Conservation (phyloP, 176 grass and related monocot genomes). For the Paspalum vaginatum region DNA sequence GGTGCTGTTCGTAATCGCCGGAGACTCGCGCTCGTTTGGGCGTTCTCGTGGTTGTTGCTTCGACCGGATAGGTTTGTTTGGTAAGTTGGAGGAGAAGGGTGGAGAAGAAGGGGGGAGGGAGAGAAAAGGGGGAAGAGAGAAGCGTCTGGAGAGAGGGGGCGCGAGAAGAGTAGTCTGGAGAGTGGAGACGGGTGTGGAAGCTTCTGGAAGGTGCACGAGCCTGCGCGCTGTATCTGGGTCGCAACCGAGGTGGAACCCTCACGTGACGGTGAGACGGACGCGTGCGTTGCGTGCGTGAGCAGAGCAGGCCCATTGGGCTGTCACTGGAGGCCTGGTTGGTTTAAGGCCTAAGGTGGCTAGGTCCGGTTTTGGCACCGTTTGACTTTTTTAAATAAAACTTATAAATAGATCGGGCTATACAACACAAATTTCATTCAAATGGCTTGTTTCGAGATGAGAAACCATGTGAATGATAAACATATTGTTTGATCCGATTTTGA, state of each 20-base stretch:
- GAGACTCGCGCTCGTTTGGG: not conserved
- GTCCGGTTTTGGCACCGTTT: too few relatives aligned
- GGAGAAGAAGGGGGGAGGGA: not conserved
- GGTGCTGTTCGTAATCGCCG: not conserved
- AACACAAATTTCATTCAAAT: too few relatives aligned
- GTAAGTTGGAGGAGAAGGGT: not conserved
- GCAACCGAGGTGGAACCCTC: not conserved
- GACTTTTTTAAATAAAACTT: too few relatives aligned
- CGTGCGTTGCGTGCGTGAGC: not conserved
- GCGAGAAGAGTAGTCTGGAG: not conserved
- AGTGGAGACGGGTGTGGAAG: conserved; percentile 58
- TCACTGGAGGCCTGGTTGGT: not conserved
- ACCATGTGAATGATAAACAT: too few relatives aligned
- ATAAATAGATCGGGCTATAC: too few relatives aligned
- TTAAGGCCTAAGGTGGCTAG: too few relatives aligned
- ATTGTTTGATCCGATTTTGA: too few relatives aligned
- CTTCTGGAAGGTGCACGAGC: conserved; percentile 63
- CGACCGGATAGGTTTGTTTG: not conserved
- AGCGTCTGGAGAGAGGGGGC: conserved; percentile 57
- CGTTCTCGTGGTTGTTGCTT: not conserved
- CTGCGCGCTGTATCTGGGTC: conserved; percentile 21
- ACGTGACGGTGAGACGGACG: conserved; percentile 11
- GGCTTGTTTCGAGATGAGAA: too few relatives aligned
- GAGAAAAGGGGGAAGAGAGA: conserved; percentile 49
- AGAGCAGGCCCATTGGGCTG: not conserved